Evolutionary conservation across 2,329 filamentous ascomycete species (phyloP), one percentile per base, ranked within the genome.

Genomic region (Leptosphaerulina australis): DNA sequence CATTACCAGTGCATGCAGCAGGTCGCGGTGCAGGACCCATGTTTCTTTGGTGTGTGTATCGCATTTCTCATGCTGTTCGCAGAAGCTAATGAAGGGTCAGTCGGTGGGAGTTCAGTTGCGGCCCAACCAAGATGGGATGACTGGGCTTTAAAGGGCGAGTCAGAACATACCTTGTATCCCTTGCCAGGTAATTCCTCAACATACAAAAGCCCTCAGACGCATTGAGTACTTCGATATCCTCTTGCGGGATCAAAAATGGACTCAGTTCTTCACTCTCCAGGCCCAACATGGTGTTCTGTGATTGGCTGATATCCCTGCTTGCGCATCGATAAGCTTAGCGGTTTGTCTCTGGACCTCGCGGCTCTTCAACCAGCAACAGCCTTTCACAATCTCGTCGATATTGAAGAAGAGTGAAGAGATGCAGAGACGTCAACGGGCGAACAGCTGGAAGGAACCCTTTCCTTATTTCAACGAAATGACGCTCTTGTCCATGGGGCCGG

Each of bases 1-100:
- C 39, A 82, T 78, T 43, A 83, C 75, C 11, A 84, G 74, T 25
- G 81, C 81, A 58, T 84, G 82, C 44, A 84, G 78, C 44, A 84
- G 77, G 53, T 84, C 81, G 61, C 82, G 81, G 56, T 83, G 81
- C 15, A 83, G 74, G 11, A 81, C 68, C 73, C 75, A 80, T 45
- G 70, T 69, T 30, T 73, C 67, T 25, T 68, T 63, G 15, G 71
- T 63, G 14, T 71, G 60, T 2, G 47, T 15, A 22, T 69, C 63
- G 45, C 67, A 69, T 41, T 64, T 56, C 8, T 63, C 51, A 54
- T 81, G 78, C 11, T 67, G 49, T 24, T 66, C 47, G 68, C 78
- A 81, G 53, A 80, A 77, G 50, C 77, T 79, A 56, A 17, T 29
- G 29, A 38, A 39, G 36, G 36, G 48, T 40, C 30, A 44, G 38